Conservation (phyloP, 257 asterid genomes). For the Ballota nigra region DNA sequence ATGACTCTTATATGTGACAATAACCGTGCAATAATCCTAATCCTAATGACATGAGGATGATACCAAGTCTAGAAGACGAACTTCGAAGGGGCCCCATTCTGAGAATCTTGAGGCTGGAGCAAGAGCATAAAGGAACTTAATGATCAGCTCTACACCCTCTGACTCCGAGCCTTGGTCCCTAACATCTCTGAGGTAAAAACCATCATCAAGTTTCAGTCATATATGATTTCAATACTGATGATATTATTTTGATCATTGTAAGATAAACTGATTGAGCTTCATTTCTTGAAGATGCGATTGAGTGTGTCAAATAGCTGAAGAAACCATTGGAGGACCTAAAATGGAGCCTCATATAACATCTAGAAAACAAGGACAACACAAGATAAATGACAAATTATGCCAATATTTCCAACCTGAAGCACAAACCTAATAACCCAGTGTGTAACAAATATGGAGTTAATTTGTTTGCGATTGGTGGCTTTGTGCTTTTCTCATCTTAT, state of each 20-base stretch:
- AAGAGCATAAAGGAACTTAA: constrained; percentile 84
- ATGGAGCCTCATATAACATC: constrained; percentile 61
- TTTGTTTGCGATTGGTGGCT: no score
- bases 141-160: constrained; percentile 71
- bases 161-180: constrained; percentile 83
- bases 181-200: constrained; percentile 72
- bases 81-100: constrained; percentile 64
- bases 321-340: constrained; percentile 63
- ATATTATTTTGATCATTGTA: constrained; percentile 34
- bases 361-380: constrained; percentile 50
- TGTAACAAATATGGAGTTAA: constrained; percentile 55
- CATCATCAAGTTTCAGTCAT: neutral
- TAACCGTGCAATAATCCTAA: constrained; percentile 61
- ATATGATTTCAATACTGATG: neutral
- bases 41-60: constrained; percentile 68
- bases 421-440: constrained; percentile 37
- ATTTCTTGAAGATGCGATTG: constrained; percentile 84
- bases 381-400: constrained; percentile 14
- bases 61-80: constrained; percentile 52
- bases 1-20: constrained; percentile 47
- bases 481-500: no score
- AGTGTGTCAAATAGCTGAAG: constrained; percentile 71
- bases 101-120: constrained; percentile 84
- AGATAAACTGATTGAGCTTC: constrained; percentile 94
- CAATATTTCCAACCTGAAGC: constrained; percentile 27